phyloP scores from a whole-genome alignment of 2,329 filamentous ascomycete genomes.

The Lecanoromycetidae sp. region DNA sequence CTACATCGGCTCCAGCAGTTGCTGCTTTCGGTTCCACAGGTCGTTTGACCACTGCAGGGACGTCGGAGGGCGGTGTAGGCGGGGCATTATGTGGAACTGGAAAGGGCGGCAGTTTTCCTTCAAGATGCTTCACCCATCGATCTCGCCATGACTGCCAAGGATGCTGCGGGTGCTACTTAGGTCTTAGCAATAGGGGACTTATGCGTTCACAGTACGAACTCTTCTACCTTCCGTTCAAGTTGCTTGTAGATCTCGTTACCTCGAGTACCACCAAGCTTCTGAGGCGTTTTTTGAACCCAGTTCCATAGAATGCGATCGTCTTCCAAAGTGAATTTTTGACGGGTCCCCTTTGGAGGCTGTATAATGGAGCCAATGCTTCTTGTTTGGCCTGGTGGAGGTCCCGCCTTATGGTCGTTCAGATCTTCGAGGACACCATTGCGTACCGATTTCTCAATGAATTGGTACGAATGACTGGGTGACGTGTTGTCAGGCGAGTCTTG shows the following conservation, averaged over 20 bases:
- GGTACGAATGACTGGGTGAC: constrained; percentile 40
- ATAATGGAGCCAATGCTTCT: constrained; percentile 34
- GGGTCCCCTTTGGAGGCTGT: constrained; percentile 26
- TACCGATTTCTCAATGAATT: constrained; percentile 45
- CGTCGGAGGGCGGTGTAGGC: constrained; percentile 13
- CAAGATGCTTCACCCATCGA: constrained; percentile 33
- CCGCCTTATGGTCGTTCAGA: constrained; percentile 36
- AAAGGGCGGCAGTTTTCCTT: constrained; percentile 27
- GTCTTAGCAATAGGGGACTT: background rate
- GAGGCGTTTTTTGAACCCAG: constrained; percentile 30
- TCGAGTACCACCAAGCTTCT: constrained; percentile 23
- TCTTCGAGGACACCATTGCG: constrained; percentile 36
- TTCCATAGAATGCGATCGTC: constrained; percentile 36
- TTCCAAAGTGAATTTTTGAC: constrained; percentile 28
- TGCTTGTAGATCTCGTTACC: constrained; percentile 37
- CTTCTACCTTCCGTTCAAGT: constrained; percentile 27
- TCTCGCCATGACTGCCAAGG: constrained; percentile 39
- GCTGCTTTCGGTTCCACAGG: background rate
- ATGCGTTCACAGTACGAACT: background rate
- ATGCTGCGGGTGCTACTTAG: constrained; percentile 31
- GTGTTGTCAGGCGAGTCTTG: constrained; percentile 9
- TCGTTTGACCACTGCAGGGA: background rate
- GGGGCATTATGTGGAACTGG: constrained; percentile 13
- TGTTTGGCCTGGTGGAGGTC: constrained; percentile 31
- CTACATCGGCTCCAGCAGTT: background rate